Base-by-base conservation (phyloP, 2,329 filamentous ascomycete genomes). In the Huntiella bhutanensis region DNA sequence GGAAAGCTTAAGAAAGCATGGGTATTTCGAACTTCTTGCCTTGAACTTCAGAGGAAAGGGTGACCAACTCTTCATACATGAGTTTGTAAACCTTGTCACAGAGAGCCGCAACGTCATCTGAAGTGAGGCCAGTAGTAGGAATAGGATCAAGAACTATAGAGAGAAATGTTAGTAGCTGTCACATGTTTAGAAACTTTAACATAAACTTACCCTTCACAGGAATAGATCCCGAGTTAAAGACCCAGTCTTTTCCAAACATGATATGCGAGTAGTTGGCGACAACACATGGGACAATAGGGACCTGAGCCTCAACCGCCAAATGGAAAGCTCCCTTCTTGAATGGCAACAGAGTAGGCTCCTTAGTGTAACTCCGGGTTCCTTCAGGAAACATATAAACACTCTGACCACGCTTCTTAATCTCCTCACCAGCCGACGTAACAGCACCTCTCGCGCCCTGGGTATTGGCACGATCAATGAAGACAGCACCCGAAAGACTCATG, bases 271-370 rank as follows among this genome's bases (percentile, higher is more conserved):
- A 88, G 63, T 86, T 87, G 58, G 82, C 81, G 28, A 76, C 73
- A 41, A 86, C 80, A 33, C 92, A 72, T 0, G 91, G 91, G 3
- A 98, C 80, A 55, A 98, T 83, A 19, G 87, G 87, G 4, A 95
- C 91, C 53, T 85, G 82, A 2, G 88, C 88, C 68, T 96, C 83
- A 15, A 98, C 75, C 40, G 91, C 91, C 33, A 98, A 71, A 61
- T 98, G 88, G 64, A 98, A 98, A 41, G 88, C 91, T 50, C 91
- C 91, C 69, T 98, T 98, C 67, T 98, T 98, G 71, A 96, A 98
- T n/a, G 86, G 83, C 46, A 96, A 68, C 55, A 98, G 65, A 49
- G 71, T 74, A 1, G 91, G 82, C 46, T 87, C 78, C 55, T 80
- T 75, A 48, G 82, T 72, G 64, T 96, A 94, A 60, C 83, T 92